phyloP scores from a whole-genome alignment of 1,284 basidiomycete genomes.

The Ustilago curta region DNA sequence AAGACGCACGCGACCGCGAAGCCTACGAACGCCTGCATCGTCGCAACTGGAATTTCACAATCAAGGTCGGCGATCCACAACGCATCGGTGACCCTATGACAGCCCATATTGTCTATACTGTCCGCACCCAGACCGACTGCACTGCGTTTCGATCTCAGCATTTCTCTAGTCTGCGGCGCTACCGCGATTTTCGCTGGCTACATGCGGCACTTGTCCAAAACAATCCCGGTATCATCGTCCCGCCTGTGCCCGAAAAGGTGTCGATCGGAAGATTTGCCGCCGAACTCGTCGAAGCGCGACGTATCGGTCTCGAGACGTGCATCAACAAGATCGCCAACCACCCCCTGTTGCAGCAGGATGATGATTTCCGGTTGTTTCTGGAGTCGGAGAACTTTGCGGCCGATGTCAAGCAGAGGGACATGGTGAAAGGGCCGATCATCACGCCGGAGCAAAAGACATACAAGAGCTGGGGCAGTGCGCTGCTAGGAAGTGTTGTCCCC shows the following conservation, averaged over 20 bases:
- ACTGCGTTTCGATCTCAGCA: slow-evolving; percentile 47
- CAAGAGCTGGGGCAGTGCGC: slow-evolving; percentile 47
- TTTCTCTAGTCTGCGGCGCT: slow-evolving; percentile 84
- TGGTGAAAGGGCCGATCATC: slow-evolving; percentile 57
- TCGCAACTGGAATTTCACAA: slow-evolving; percentile 42
- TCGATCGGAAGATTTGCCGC: slow-evolving; percentile 74
- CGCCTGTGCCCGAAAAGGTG: slow-evolving; percentile 95
- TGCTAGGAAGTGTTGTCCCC: slow-evolving; percentile 48
- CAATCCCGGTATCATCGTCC: slow-evolving; percentile 96
- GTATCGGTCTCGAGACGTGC: slow-evolving; percentile 69
- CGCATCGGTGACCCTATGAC: slow-evolving; percentile 66
- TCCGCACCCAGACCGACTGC: slow-evolving; percentile 61
- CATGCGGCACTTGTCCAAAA: slow-evolving; percentile 89
- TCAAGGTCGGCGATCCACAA: slow-evolving; percentile 67
- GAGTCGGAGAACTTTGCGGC: slow-evolving; percentile 70
- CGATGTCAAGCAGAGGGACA: slow-evolving; percentile 77
- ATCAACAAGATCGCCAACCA: slow-evolving; percentile 71
- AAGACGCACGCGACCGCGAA: slow-evolving; percentile 34
- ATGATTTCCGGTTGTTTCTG: slow-evolving; percentile 70
- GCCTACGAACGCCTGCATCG: slow-evolving; percentile 21
- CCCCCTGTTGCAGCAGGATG: slow-evolving; percentile 70
- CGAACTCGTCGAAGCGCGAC: slow-evolving; percentile 70
- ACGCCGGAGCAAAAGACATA: slow-evolving; percentile 68
- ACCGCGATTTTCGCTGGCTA: slow-evolving; percentile 97
- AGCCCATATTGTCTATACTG: slow-evolving; percentile 71